Conservation (phyloP, 352 stramenopile species). For the Globisporangium middletonii region DNA sequence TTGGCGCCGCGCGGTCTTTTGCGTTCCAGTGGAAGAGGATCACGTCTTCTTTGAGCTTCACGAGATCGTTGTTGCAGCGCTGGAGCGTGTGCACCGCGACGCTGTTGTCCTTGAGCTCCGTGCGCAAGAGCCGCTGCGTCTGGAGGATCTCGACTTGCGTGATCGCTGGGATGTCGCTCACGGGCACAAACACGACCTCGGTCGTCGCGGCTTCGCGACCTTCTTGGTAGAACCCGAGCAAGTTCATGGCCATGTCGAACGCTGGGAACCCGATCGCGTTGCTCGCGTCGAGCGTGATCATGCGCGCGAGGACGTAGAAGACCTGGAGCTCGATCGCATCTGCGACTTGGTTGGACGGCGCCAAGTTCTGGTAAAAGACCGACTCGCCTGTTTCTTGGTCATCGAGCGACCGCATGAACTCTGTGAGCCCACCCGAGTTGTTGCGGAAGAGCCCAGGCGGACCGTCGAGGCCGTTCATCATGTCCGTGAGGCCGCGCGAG, state of each 20-base stretch:
- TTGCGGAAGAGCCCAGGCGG: constrained; percentile 67
- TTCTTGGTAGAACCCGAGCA: constrained; percentile 83
- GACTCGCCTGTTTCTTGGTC: constrained; percentile 54
- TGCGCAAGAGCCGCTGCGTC: constrained; percentile 57
- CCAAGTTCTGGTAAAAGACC: constrained; percentile 65
- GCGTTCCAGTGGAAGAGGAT: constrained; percentile 84
- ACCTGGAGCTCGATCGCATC: constrained; percentile 80
- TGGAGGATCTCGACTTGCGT: constrained; percentile 62
- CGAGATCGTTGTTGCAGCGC: constrained; percentile 74
- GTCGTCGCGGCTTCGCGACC: constrained; percentile 63
- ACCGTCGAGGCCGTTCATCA: constrained; percentile 68
- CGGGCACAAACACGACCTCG: constrained; percentile 76
- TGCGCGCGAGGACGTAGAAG: constrained; percentile 70
- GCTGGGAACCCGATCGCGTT: constrained; percentile 74
- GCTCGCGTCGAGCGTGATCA: constrained; percentile 66
- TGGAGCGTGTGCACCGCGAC: constrained; percentile 60
- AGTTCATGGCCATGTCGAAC: constrained; percentile 59
- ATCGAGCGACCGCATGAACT: constrained; percentile 76
- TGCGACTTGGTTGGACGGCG: constrained; percentile 34
- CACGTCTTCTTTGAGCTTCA: constrained; percentile 83
- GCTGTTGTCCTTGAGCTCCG: constrained; percentile 70
- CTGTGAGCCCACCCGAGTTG: constrained; percentile 66
- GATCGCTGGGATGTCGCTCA: constrained; percentile 69
- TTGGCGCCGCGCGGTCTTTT: constrained; percentile 46
- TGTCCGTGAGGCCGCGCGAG: constrained; percentile 37